Evolutionary conservation across 768 basidiomycete species (phyloP), one percentile per base, ranked within the genome.

Genomic region (Leccinellum albellum): DNA sequence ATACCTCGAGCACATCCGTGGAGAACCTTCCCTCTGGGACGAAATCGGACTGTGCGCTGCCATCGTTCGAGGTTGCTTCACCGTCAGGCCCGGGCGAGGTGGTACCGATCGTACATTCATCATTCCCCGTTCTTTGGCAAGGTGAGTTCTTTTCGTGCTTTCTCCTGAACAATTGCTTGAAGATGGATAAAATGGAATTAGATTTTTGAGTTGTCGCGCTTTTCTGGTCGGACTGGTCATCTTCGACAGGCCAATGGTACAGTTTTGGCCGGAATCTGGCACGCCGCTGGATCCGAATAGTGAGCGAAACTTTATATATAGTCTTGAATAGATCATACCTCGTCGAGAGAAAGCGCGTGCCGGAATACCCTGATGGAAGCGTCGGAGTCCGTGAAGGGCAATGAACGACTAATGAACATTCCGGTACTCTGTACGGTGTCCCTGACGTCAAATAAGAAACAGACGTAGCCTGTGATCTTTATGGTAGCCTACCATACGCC

Each of bases 361-460:
- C 91, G 78, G 70, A 92, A 91, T 6, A 78, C 80, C 73, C 78
- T 84, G 67, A 92, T 85, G 14, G 78, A 77, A 21, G 70, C 75
- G 64, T 90, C 87, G 17, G 79, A 76, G 48, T 76, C 76, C 1
- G 86, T 84, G 61, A 90, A 92, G 0, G 91, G 91, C 24, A 92
- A 73, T 1, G 75, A 79, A 8, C 80, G 76, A 3, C 78, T 74
- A 72, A 77, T 73, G 20, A 92, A 55, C 1, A 87, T 61, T 0
- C 91, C 91, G 24, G 89, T 89, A 53, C 87, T 87, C 8, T 85
- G 76, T 4, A 93, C 89, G 0, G 90, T 93, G 56, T 93, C 90
- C 90, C 89, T 82, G 55, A 40, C 7, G 24, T 42, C 24, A 44
- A 26, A 26, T 69, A 29, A 60, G 47, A 7, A 35, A 57, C 45